A percentile compares a stretch with the other conserved stretches of the same genome.
Evolutionary conservation across 1,284 basidiomycete genomes (phyloP).

Genomic region (Hymenochaete sp.): DNA sequence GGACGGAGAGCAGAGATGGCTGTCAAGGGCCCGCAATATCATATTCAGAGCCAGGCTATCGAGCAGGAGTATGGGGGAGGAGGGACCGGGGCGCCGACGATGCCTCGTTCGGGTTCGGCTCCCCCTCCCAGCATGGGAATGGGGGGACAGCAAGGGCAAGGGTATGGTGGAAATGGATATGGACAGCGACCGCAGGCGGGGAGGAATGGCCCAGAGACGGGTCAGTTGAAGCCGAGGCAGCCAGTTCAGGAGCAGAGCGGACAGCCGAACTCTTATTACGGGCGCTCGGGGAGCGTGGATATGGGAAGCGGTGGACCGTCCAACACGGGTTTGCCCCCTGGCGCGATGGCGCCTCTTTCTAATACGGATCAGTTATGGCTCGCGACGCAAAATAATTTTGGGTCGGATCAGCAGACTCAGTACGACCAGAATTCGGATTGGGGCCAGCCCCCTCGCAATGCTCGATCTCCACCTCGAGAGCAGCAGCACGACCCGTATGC

Average conservation of each 20-base stretch:
- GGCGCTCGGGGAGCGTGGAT: constrained; percentile 14
- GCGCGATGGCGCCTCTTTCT: constrained; percentile 47
- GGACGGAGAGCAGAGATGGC: constrained; percentile 75
- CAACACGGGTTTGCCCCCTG: constrained; percentile 37
- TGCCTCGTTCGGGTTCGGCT: constrained; percentile 17
- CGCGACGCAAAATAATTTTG: constrained; percentile 27
- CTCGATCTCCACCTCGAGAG: constrained; percentile 32
- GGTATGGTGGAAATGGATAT: constrained; percentile 10
- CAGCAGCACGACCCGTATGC: constrained; percentile 8
- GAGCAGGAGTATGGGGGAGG: constrained; percentile 64
- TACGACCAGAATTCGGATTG: constrained; percentile 18
- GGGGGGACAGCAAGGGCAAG: constrained; percentile 11
- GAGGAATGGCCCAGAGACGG: too few relatives aligned
- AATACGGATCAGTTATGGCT: constrained; percentile 28
- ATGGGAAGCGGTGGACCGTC: not conserved
- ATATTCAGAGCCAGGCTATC: constrained; percentile 87
- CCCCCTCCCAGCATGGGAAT: constrained; percentile 22
- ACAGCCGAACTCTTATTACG: constrained; percentile 14
- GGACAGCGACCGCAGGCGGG: constrained; percentile 2
- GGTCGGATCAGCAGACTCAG: constrained; percentile 20
- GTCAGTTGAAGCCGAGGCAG: not conserved
- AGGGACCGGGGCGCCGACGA: constrained; percentile 23
- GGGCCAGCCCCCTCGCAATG: constrained; percentile 23
- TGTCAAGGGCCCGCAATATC: constrained; percentile 83
- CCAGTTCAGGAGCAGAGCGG: not conserved